These are phyloP conservation scores for Eucalyptus cladocalyx DNA, from an alignment of 345 rosid genomes.

Conservation along the genomic window DNA sequence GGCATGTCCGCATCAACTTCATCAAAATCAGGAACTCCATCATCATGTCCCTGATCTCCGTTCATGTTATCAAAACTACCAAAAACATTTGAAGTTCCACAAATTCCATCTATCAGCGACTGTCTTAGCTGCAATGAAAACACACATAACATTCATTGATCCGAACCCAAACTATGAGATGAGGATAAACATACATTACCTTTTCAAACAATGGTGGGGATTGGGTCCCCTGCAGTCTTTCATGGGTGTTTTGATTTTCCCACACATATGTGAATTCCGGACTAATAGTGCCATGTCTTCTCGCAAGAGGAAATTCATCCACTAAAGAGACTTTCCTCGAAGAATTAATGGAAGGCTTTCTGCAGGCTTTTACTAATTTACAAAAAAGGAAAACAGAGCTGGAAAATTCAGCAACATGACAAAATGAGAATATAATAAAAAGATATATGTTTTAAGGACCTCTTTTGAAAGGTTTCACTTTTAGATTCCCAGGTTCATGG, in stretches of 20 bases:
- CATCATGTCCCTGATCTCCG: conserved; percentile 30
- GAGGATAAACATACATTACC: conserved; percentile 15
- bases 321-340: conserved; percentile 19
- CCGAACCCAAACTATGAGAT: background rate
- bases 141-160: background rate
- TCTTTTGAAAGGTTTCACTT: conserved; percentile 76
- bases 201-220: conserved; percentile 61
- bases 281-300: conserved; percentile 52
- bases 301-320: conserved; percentile 75
- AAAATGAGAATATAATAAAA: background rate
- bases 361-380: conserved; percentile 51
- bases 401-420: background rate
- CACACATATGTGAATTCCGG: conserved; percentile 61
- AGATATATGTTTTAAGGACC: conserved; percentile 23
- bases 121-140: conserved; percentile 62
- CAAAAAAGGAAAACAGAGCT: background rate
- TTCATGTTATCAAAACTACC: conserved; percentile 13
- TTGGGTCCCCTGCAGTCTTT: conserved; percentile 16
- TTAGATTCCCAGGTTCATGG: conserved; percentile 84
- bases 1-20: conserved; percentile 33
- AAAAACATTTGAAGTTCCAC: conserved; percentile 14
- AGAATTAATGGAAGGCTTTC: conserved; percentile 24
- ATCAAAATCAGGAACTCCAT: conserved; percentile 39
- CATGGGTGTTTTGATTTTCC: conserved; percentile 20
- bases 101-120: conserved; percentile 38